A percentile compares a stretch with the other conserved stretches of the same genome.
These are phyloP conservation scores for Rhynchosporium graminicola DNA, from an alignment of 2,329 filamentous ascomycete species.

Conservation along the genomic window DNA sequence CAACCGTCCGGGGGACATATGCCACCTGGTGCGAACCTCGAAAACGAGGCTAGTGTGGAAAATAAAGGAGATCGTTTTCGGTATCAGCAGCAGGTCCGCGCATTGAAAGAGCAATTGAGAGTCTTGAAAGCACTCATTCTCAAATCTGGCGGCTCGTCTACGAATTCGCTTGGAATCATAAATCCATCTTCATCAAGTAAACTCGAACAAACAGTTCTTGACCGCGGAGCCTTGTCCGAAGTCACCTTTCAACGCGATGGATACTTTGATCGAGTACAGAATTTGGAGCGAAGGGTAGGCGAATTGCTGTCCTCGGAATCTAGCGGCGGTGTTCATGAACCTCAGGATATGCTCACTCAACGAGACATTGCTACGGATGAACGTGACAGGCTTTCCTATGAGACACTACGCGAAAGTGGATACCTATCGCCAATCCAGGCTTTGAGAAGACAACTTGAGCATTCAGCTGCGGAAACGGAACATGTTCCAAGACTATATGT, in stretches of 20 bases:
- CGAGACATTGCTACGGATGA: not conserved
- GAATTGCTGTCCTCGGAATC: not conserved
- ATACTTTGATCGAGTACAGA: not conserved
- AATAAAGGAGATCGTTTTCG: not conserved
- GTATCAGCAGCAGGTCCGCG: not conserved
- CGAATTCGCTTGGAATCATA: not conserved
- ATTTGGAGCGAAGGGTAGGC: not conserved
- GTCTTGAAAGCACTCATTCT: not conserved
- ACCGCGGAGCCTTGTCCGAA: not conserved
- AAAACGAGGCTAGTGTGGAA: not conserved
- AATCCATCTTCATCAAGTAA: not conserved
- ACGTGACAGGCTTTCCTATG: not conserved
- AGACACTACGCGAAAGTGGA: not conserved
- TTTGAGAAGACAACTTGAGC: not conserved
- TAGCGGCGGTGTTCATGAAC: not conserved
- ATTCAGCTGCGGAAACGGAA: not conserved
- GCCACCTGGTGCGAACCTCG: not conserved
- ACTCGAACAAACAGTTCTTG: not conserved
- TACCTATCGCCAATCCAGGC: not conserved
- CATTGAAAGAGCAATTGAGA: not conserved
- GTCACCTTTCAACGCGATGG: not conserved
- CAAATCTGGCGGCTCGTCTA: not conserved
- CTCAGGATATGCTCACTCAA: not conserved
- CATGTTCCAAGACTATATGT: not conserved
- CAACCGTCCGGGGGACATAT: not conserved